Conservation (phyloP, 2,329 filamentous ascomycete species). For the Eutypa lata region DNA sequence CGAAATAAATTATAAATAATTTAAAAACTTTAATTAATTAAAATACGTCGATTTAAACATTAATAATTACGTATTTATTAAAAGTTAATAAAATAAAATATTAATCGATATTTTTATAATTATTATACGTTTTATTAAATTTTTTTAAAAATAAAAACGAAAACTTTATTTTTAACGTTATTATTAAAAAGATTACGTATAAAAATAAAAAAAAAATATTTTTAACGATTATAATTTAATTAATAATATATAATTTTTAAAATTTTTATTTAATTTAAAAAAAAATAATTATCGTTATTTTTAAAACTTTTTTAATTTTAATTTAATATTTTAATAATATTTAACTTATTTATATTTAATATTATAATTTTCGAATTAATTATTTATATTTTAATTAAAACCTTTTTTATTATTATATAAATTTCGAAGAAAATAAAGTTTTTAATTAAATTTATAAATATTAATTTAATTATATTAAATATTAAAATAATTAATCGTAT, state of each 20-base stretch:
- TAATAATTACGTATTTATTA: too few species aligned
- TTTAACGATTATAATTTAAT: neutral
- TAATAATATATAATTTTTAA: neutral
- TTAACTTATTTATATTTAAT: neutral
- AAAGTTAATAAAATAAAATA: too few species aligned
- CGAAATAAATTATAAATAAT: neutral
- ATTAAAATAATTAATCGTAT: neutral
- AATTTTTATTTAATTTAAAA: neutral
- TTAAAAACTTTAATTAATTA: neutral
- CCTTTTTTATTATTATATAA: neutral
- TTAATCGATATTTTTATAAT: neutral
- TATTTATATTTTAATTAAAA: neutral
- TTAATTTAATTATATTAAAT: neutral
- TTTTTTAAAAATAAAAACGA: too few species aligned
- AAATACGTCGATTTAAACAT: neutral
- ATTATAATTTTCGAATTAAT: too few species aligned
- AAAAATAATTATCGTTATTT: neutral
- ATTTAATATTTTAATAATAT: neutral
- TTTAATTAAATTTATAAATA: neutral
- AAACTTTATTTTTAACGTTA: too few species aligned
- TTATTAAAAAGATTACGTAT: too few species aligned
- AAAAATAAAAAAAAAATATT: too few species aligned
- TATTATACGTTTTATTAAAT: neutral
- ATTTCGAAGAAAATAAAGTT: neutral
- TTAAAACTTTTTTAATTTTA: neutral